These are phyloP conservation scores for Colletotrichum somersetense DNA, from an alignment of 2,329 filamentous ascomycete species.

Conservation along the genomic window DNA sequence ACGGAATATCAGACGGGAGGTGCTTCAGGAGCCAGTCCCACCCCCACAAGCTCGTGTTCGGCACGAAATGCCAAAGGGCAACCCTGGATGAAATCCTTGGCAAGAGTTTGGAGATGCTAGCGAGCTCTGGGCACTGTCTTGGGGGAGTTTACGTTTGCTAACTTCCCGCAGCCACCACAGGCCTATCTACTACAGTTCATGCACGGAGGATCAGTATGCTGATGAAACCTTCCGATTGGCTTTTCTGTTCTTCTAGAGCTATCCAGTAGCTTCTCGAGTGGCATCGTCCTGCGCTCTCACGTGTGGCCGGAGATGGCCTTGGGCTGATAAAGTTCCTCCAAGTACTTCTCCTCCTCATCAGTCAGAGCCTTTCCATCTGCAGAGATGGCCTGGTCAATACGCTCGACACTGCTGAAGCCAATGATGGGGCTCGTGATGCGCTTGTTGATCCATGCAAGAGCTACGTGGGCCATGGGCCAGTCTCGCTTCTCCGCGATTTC, in stretches of 20 bases:
- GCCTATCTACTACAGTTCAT: too few relatives aligned
- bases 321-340: constrained; percentile 72
- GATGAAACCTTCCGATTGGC: neutral
- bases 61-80: neutral
- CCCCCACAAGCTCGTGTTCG: constrained; percentile 26
- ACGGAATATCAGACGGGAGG: constrained; percentile 19
- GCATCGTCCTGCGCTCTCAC: neutral
- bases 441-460: constrained; percentile 72
- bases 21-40: neutral
- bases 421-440: constrained; percentile 70
- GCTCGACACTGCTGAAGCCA: constrained; percentile 68
- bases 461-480: constrained; percentile 73
- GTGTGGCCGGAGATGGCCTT: constrained; percentile 54
- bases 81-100: neutral
- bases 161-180: neutral
- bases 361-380: constrained; percentile 62
- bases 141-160: neutral
- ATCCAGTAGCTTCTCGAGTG: neutral
- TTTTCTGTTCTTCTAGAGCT: too few relatives aligned
- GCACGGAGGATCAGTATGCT: neutral
- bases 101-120: neutral
- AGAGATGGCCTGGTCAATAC: constrained; percentile 72
- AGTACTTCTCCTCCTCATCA: constrained; percentile 69
- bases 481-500: constrained; percentile 69
- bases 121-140: neutral